phyloP scores from a whole-genome alignment of 805 yeast genomes.

The Wickerhamomyces subpelliculosus region DNA sequence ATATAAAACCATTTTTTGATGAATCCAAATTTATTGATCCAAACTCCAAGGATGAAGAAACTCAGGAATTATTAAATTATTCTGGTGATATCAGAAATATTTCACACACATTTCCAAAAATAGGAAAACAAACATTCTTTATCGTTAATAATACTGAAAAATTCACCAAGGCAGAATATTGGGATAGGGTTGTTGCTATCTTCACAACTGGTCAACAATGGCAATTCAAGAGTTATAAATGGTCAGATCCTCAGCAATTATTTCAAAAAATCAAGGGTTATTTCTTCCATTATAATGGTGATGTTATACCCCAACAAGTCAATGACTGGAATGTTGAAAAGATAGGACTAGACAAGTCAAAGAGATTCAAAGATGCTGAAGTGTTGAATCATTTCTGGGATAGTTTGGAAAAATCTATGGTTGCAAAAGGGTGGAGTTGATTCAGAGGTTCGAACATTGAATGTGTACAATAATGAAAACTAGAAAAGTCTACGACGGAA shows the following conservation, averaged over 20 bases:
- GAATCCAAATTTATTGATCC: conserved; percentile 63
- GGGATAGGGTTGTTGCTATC: conserved; percentile 95
- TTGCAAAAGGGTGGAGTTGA: conserved; percentile 45
- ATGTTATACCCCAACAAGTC: conserved; percentile 66
- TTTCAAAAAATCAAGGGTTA: conserved; percentile 84
- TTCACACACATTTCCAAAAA: conserved; percentile 45
- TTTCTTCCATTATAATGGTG: conserved; percentile 70
- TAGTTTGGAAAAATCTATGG: conserved; percentile 65
- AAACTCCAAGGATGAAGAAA: conserved; percentile 24
- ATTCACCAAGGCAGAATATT: conserved; percentile 89
- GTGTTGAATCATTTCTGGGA: conserved; percentile 84
- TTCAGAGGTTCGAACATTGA: neutral
- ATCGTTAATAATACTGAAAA: conserved; percentile 85
- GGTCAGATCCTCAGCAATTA: conserved; percentile 70
- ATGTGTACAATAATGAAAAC: neutral
- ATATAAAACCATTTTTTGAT: conserved; percentile 65
- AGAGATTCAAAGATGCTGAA: conserved; percentile 84
- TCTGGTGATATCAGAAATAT: conserved; percentile 38
- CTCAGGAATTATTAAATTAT: conserved; percentile 25
- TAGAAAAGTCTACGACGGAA: too few relatives aligned
- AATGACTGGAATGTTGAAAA: conserved; percentile 86
- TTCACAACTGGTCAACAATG: conserved; percentile 96
- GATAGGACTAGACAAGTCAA: conserved; percentile 70
- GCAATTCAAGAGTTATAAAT: conserved; percentile 89
- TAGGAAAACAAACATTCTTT: conserved; percentile 59